These are phyloP conservation scores for Penicillium canariense DNA, from an alignment of 495 filamentous ascomycete species.

Conservation along the genomic window DNA sequence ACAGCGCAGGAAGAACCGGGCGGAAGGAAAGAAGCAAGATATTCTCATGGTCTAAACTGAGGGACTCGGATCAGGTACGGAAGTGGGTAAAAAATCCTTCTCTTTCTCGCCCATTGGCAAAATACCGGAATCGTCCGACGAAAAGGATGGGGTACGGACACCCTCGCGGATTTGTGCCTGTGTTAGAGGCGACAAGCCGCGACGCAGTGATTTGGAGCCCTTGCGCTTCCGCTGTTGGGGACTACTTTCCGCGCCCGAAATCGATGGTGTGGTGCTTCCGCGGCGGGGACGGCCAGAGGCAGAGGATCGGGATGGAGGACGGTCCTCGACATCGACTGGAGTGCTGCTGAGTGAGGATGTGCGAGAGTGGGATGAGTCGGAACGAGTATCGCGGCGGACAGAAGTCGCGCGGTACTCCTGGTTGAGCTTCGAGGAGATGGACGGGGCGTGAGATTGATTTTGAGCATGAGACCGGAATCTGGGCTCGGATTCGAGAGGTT, in stretches of 20 bases:
- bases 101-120: slow-evolving; percentile 23
- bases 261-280: slow-evolving; percentile 29
- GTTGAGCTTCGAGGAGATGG: slow-evolving; percentile 31
- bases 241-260: slow-evolving; percentile 28
- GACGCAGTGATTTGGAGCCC: slow-evolving; percentile 34
- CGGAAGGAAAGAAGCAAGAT: neutral
- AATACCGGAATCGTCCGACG: slow-evolving; percentile 37
- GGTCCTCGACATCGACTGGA: slow-evolving; percentile 39
- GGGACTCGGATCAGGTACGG: slow-evolving; percentile 17
- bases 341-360: slow-evolving; percentile 51
- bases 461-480: slow-evolving; percentile 27
- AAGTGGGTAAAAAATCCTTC: slow-evolving; percentile 22
- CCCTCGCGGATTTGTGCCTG: slow-evolving; percentile 46
- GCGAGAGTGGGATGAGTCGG: slow-evolving; percentile 46
- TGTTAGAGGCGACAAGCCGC: slow-evolving; percentile 42
- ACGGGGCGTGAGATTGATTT: slow-evolving; percentile 32
- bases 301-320: slow-evolving; percentile 40
- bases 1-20: neutral
- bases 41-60: slow-evolving; percentile 5
- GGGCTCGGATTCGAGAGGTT: slow-evolving; percentile 21
- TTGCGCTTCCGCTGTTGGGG: slow-evolving; percentile 38
- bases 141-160: slow-evolving; percentile 36
- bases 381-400: slow-evolving; percentile 37
- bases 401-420: slow-evolving; percentile 36
- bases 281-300: slow-evolving; percentile 36